These are phyloP conservation scores for Fusarium lateritium DNA, from an alignment of 2,329 filamentous ascomycete genomes.

Conservation along the genomic window DNA sequence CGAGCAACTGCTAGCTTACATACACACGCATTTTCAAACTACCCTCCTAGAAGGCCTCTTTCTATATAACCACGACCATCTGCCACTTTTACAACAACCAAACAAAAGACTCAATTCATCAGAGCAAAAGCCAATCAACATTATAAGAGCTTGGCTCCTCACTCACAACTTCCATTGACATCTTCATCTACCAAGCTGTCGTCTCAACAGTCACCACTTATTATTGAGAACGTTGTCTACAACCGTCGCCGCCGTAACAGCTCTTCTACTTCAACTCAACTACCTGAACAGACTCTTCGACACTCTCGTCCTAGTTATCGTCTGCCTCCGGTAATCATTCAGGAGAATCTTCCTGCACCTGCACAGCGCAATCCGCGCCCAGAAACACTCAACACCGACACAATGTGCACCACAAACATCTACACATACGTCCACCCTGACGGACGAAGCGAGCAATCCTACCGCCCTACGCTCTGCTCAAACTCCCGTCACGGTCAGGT, in stretches of 20 bases:
- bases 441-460: conserved; percentile 55
- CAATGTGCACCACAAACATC: conserved; percentile 66
- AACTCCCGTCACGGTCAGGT: conserved; percentile 57
- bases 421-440: conserved; percentile 65
- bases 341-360: conserved; percentile 38
- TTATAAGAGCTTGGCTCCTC: conserved; percentile 18
- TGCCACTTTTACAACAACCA: conserved; percentile 32
- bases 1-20: conserved; percentile 30
- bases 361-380: conserved; percentile 39
- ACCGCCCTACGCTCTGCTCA: conserved; percentile 57
- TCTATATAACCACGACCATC: conserved; percentile 46
- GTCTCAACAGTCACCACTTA: conserved; percentile 31
- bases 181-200: conserved; percentile 37
- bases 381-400: conserved; percentile 49
- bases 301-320: conserved; percentile 16
- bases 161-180: conserved; percentile 24
- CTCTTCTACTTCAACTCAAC: conserved; percentile 23
- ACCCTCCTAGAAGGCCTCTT: conserved; percentile 21
- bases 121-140: conserved; percentile 15
- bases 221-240: conserved; percentile 44
- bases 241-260: conserved; percentile 34
- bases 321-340: conserved; percentile 43
- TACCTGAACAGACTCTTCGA: conserved; percentile 26
- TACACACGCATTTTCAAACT: conserved; percentile 24
- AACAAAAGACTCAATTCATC: conserved; percentile 41